These are phyloP conservation scores for Amanita subjunquillea DNA, from an alignment of 768 basidiomycete genomes.

Conservation along the genomic window DNA sequence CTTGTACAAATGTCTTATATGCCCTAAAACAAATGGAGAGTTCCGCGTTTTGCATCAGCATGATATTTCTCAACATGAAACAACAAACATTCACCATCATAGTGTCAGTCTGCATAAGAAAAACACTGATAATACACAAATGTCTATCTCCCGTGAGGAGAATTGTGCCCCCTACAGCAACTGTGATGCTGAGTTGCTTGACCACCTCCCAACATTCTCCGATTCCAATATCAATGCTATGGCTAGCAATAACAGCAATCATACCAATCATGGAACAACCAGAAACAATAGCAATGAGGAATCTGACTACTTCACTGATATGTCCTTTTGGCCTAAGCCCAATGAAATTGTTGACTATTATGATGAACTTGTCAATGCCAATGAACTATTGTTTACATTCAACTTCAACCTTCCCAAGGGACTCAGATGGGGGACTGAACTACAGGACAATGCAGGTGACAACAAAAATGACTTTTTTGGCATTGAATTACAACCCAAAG, in stretches of 20 bases:
- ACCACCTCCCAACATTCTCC: not conserved
- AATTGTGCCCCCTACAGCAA: not conserved
- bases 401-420: not conserved
- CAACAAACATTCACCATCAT: not conserved
- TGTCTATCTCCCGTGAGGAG: not conserved
- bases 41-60: not conserved
- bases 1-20: not conserved
- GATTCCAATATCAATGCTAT: not conserved
- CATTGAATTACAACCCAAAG: not conserved
- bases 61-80: not conserved
- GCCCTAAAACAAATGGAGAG: not conserved
- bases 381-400: not conserved
- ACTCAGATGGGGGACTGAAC: not conserved
- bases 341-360: not conserved
- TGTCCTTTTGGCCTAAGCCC: conserved; percentile 1
- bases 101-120: not conserved
- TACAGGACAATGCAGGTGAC: not conserved
- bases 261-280: not conserved
- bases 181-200: not conserved
- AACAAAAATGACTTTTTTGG: not conserved
- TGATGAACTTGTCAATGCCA: not conserved
- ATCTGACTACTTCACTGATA: not conserved
- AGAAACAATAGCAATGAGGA: not conserved
- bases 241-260: not conserved
- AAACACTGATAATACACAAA: not conserved